A percentile compares a stretch with the other conserved stretches of the same genome.
These are phyloP conservation scores for Plasmodium blacklocki DNA, from an alignment of 169 alveolate genomes.

Conservation along the genomic window DNA sequence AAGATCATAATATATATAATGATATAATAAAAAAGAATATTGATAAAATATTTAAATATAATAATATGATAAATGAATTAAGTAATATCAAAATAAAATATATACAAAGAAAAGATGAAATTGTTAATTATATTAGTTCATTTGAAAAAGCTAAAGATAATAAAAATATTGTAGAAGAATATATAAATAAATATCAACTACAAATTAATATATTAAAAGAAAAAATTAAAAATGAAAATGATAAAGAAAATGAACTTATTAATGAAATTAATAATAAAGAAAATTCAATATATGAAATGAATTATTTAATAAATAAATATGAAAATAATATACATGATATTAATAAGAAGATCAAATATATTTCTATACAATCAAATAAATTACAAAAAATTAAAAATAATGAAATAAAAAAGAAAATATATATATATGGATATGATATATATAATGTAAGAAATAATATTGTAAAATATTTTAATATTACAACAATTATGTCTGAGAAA, in stretches of 20 bases:
- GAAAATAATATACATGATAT: slow-evolving; percentile 12
- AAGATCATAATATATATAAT: slow-evolving; percentile 64
- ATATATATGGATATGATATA: slow-evolving; percentile 70
- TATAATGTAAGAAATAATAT: slow-evolving; percentile 32
- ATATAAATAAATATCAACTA: slow-evolving; percentile 21
- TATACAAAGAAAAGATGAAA: slow-evolving; percentile 12
- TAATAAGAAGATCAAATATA: slow-evolving; percentile 15
- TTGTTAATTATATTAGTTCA: slow-evolving; percentile 15
- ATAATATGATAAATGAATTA: slow-evolving; percentile 77
- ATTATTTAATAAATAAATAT: slow-evolving; percentile 18
- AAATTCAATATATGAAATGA: slow-evolving; percentile 55
- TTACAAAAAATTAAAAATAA: slow-evolving; percentile 58
- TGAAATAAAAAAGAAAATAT: slow-evolving; percentile 39
- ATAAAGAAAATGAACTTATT: slow-evolving; percentile 21
- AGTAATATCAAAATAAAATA: background rate
- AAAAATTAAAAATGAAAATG: slow-evolving; percentile 21
- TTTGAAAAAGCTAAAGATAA: slow-evolving; percentile 67
- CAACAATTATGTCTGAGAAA: slow-evolving; percentile 5
- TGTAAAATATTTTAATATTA: slow-evolving; percentile 1
- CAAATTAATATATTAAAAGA: slow-evolving; percentile 27
- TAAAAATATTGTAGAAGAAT: slow-evolving; percentile 34
- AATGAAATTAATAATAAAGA: slow-evolving; percentile 34
- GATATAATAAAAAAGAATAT: slow-evolving; percentile 37
- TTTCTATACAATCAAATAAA: slow-evolving; percentile 20
- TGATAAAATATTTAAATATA: slow-evolving; percentile 60